These are phyloP conservation scores for Parsonsia alboflavescens DNA, from an alignment of 257 asterid genomes.

Conservation along the genomic window DNA sequence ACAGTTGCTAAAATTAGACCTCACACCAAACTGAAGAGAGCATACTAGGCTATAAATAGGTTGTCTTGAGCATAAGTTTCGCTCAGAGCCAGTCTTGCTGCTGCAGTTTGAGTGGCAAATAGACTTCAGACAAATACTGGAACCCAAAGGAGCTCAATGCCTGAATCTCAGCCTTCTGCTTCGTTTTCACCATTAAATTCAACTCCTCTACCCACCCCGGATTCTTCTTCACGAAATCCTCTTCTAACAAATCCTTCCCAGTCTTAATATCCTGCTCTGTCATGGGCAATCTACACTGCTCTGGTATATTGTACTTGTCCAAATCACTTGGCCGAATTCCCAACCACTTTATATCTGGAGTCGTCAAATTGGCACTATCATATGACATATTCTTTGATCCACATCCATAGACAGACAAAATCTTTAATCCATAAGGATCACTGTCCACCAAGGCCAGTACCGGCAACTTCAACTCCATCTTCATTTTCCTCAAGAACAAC, in stretches of 20 bases:
- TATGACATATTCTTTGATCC: conserved; percentile 94
- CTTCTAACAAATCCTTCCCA: conserved; percentile 82
- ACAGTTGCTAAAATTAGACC: conserved; percentile 2
- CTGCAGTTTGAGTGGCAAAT: conserved; percentile 84
- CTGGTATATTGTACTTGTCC: conserved; percentile 79
- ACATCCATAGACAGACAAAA: conserved; percentile 72
- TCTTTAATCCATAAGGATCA: conserved; percentile 82
- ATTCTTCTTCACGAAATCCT: conserved; percentile 95
- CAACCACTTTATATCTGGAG: conserved; percentile 88
- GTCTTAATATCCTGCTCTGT: conserved; percentile 85
- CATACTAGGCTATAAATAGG: background rate
- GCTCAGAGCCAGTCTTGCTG: conserved; percentile 83
- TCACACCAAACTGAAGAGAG: background rate
- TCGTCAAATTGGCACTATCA: conserved; percentile 76
- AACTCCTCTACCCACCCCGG: conserved; percentile 92
- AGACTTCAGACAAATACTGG: conserved; percentile 87
- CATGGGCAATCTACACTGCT: conserved; percentile 87
- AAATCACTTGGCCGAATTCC: conserved; percentile 84
- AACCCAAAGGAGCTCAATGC: conserved; percentile 87
- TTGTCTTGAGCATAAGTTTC: background rate
- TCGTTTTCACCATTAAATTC: conserved; percentile 81
- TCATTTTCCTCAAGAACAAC: conserved; percentile 76
- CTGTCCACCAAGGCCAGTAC: conserved; percentile 81
- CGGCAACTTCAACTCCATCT: conserved; percentile 76
- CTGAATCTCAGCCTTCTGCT: conserved; percentile 95